Evolutionary conservation across 495 filamentous ascomycete genomes (phyloP).

Genomic region (Hypoxylon lienhwacheense): DNA sequence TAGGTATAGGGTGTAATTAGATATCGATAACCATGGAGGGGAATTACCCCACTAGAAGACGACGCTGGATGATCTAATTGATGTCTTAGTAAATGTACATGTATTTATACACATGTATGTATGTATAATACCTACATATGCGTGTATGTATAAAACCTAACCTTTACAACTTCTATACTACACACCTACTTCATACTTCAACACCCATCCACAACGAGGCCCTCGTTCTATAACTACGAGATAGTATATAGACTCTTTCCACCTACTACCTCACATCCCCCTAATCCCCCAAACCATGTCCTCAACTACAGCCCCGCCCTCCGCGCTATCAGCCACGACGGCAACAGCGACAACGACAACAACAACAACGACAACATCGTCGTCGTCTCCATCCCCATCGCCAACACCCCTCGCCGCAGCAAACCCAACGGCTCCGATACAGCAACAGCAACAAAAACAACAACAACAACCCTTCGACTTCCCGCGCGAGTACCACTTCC

Average conservation of each 20-base stretch:
- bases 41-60: too few relatives aligned
- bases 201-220: background rate
- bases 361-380: background rate
- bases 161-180: background rate
- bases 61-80: too few relatives aligned
- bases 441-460: background rate
- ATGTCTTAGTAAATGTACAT: too few relatives aligned
- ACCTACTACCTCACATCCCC: background rate
- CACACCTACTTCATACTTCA: too few relatives aligned
- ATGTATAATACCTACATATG: too few relatives aligned
- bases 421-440: constrained; percentile 9
- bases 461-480: constrained; percentile 43
- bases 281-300: background rate
- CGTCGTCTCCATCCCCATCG: background rate
- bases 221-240: too few relatives aligned
- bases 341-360: background rate
- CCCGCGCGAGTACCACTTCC: constrained; percentile 63
- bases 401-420: background rate
- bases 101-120: too few relatives aligned
- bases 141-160: background rate
- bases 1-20: too few relatives aligned
- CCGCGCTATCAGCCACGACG: background rate
- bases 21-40: too few relatives aligned
- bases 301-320: background rate
- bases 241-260: background rate